phyloP scores from a whole-genome alignment of 2,329 filamentous ascomycete species.

The Neonectria punicea region DNA sequence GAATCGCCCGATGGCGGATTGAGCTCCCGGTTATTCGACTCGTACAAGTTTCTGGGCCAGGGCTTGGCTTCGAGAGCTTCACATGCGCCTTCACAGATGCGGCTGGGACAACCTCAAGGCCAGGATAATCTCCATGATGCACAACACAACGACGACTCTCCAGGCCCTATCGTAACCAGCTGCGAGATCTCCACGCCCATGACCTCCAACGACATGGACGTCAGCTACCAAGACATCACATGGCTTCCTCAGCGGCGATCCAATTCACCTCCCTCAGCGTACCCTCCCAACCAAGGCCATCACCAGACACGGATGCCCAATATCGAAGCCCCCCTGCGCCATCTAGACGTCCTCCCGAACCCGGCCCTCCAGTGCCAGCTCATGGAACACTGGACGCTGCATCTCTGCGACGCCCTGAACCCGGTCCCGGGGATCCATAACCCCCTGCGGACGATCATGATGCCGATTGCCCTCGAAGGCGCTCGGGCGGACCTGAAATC shows the following conservation, averaged over 20 bases:
- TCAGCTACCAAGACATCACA: slow-evolving; percentile 21
- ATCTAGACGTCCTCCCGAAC: slow-evolving; percentile 34
- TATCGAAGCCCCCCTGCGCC: slow-evolving; percentile 15
- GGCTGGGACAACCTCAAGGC: neutral
- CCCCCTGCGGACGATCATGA: slow-evolving; percentile 36
- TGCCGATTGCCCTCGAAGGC: slow-evolving; percentile 39
- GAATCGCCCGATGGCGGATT: slow-evolving; percentile 20
- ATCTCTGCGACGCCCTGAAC: slow-evolving; percentile 38
- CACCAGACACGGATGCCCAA: slow-evolving; percentile 1
- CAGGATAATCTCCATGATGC: neutral
- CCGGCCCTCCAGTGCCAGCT: slow-evolving; percentile 36
- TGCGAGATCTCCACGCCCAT: slow-evolving; percentile 11
- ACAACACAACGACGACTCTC: neutral
- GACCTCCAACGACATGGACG: neutral
- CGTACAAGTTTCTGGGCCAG: slow-evolving; percentile 33
- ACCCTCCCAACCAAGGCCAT: neutral
- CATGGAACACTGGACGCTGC: slow-evolving; percentile 36
- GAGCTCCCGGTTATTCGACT: slow-evolving; percentile 33
- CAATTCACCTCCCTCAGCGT: slow-evolving; percentile 12
- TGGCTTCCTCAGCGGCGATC: slow-evolving; percentile 16
- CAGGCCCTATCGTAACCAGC: neutral
- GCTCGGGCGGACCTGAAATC: slow-evolving; percentile 33
- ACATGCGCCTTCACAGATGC: neutral
- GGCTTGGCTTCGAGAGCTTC: slow-evolving; percentile 20
- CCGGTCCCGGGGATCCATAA: slow-evolving; percentile 37